A percentile compares a stretch with the other conserved stretches of the same genome.
These are phyloP conservation scores for Clarkia xantiana DNA, from an alignment of 345 rosid species.

Conservation along the genomic window DNA sequence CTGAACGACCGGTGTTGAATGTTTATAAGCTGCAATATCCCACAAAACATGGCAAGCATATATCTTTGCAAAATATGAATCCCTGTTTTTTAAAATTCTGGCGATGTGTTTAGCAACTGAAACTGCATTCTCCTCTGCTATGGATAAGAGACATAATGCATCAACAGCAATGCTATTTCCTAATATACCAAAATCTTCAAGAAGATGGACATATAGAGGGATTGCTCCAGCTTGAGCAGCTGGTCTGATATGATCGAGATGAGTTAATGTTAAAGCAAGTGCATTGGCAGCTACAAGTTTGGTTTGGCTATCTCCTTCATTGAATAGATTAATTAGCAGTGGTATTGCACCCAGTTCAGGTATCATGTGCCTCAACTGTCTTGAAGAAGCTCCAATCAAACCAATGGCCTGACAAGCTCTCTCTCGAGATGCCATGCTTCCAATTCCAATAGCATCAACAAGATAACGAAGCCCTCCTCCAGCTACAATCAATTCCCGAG, in stretches of 20 bases:
- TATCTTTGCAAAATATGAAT: conserved; percentile 27
- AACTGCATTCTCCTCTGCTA: conserved; percentile 37
- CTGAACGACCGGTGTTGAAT: conserved; percentile 30
- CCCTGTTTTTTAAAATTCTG: conserved; percentile 47
- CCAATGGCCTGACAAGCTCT: conserved; percentile 63
- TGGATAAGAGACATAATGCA: conserved; percentile 39
- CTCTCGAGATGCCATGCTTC: conserved; percentile 41
- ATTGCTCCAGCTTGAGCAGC: conserved; percentile 45
- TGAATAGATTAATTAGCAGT: conserved; percentile 37
- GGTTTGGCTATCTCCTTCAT: conserved; percentile 23
- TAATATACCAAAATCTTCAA: conserved; percentile 25
- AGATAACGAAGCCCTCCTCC: conserved; percentile 36
- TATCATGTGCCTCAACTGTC: conserved; percentile 24
- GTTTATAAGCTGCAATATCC: conserved; percentile 40
- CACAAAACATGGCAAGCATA: conserved; percentile 49
- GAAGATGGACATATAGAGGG: conserved; percentile 47
- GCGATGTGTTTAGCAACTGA: conserved; percentile 33
- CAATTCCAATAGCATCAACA: conserved; percentile 33
- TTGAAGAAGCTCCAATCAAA: conserved; percentile 24
- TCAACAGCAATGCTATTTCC: conserved; percentile 53
- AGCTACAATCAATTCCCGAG: conserved; percentile 26
- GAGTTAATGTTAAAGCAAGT: conserved; percentile 40
- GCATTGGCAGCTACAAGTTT: conserved; percentile 46
- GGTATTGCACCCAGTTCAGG: conserved; percentile 38
- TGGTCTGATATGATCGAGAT: conserved; percentile 27